A percentile compares a stretch with the other conserved stretches of the same genome.
Conservation (phyloP, 345 rosid genomes). For the Turritis glabra region DNA sequence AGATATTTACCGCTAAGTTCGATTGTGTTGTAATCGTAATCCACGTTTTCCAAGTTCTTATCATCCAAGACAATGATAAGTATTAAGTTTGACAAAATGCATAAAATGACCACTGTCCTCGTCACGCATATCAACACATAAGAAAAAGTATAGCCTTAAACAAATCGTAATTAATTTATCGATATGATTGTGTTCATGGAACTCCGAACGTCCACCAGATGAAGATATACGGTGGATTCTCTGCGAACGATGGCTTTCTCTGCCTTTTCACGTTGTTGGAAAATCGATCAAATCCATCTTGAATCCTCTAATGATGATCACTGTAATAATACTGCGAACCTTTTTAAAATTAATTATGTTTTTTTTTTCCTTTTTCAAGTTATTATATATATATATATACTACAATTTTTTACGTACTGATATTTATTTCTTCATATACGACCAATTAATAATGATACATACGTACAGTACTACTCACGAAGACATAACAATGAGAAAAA, state of each 20-base stretch:
- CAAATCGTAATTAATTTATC: background rate
- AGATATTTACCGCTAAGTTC: background rate
- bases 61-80: background rate
- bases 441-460: background rate
- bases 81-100: background rate
- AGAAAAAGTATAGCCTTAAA: background rate
- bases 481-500: background rate
- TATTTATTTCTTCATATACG: no score
- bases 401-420: no score
- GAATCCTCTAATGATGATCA: background rate
- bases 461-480: background rate
- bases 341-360: background rate
- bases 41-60: background rate
- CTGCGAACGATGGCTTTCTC: background rate
- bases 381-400: no score
- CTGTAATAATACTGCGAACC: background rate
- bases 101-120: background rate
- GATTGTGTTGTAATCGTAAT: background rate
- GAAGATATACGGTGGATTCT: background rate
- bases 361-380: background rate
- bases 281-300: background rate
- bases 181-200: no score
- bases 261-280: background rate
- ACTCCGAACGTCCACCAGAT: background rate
- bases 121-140: background rate